Percentiles rank a stretch among this genome's conserved stretches.
phyloP scores from a whole-genome alignment of 495 filamentous ascomycete species.

The Talaromyces proteolyticus region DNA sequence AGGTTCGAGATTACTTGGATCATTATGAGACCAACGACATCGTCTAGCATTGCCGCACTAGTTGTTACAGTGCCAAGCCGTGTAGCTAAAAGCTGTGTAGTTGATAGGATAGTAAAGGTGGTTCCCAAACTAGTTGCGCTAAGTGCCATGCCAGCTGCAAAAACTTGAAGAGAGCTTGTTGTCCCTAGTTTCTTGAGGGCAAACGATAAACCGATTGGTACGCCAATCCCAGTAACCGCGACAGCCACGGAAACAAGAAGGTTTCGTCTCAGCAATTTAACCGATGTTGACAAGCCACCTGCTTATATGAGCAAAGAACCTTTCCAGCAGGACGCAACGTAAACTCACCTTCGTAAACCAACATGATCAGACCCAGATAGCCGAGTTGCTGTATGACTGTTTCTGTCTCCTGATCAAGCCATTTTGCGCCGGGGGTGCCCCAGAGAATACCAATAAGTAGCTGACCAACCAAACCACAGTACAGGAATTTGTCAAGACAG shows the following conservation, averaged over 20 bases:
- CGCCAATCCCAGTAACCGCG: constrained; percentile 56
- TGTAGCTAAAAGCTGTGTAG: constrained; percentile 48
- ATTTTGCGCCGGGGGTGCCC: constrained; percentile 55
- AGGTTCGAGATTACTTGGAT: constrained; percentile 58
- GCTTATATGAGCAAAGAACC: constrained; percentile 57
- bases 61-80: constrained; percentile 64
- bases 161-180: constrained; percentile 53
- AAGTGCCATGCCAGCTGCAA: constrained; percentile 71
- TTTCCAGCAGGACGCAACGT: constrained; percentile 1
- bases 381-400: constrained; percentile 60
- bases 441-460: constrained; percentile 67
- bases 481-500: constrained; percentile 54
- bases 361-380: constrained; percentile 67
- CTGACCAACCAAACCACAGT: constrained; percentile 71
- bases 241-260: constrained; percentile 52
- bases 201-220: constrained; percentile 67
- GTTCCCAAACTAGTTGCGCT: constrained; percentile 75
- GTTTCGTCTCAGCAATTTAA: constrained; percentile 53
- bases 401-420: constrained; percentile 43
- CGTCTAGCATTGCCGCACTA: constrained; percentile 76
- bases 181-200: constrained; percentile 35
- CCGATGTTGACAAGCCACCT: constrained; percentile 63
- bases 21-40: constrained; percentile 77
- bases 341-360: constrained; percentile 62
- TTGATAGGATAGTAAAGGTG: constrained; percentile 66